These are phyloP conservation scores for Podospora appendiculata DNA, from an alignment of 495 filamentous ascomycete species.

Conservation along the genomic window DNA sequence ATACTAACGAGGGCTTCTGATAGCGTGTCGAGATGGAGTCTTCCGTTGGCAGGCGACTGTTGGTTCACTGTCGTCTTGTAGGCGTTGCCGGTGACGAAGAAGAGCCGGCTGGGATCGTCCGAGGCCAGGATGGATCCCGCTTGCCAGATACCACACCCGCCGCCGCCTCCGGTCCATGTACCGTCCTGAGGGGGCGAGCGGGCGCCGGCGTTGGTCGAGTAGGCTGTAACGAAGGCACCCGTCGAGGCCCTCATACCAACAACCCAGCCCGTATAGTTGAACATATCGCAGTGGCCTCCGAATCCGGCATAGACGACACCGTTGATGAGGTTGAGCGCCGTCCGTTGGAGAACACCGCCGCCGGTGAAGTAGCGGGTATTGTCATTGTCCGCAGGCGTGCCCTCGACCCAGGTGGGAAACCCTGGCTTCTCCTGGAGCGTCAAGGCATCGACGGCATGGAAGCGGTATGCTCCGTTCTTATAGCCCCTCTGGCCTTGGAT, in stretches of 20 bases:
- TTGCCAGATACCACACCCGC: slow-evolving; percentile 13
- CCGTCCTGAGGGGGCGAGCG: slow-evolving; percentile 14
- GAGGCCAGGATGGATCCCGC: slow-evolving; percentile 15
- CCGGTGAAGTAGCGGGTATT: slow-evolving; percentile 26
- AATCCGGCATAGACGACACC: slow-evolving; percentile 31
- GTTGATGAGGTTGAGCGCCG: slow-evolving; percentile 27
- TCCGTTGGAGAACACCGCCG: slow-evolving; percentile 26
- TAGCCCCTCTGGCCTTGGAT: slow-evolving; percentile 18
- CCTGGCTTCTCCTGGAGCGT: slow-evolving; percentile 25
- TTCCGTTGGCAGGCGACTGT: slow-evolving; percentile 5
- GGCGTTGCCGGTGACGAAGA: slow-evolving; percentile 8
- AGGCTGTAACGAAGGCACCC: slow-evolving; percentile 6
- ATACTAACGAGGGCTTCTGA: slow-evolving; percentile 23
- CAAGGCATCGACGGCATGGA: slow-evolving; percentile 28
- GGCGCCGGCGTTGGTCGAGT: slow-evolving; percentile 4
- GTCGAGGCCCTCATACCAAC: slow-evolving; percentile 17
- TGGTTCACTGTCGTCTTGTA: slow-evolving; percentile 8
- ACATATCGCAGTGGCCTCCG: slow-evolving; percentile 27
- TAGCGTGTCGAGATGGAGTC: slow-evolving; percentile 7
- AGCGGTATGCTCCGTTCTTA: slow-evolving; percentile 20
- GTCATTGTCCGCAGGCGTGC: slow-evolving; percentile 22
- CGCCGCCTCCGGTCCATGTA: slow-evolving; percentile 13
- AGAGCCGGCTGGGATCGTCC: slow-evolving; percentile 11
- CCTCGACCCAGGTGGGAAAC: slow-evolving; percentile 23
- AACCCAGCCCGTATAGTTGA: slow-evolving; percentile 23